Evolutionary conservation across 83 land plant species (phyloP).

Genomic region (Larix sibirica): DNA sequence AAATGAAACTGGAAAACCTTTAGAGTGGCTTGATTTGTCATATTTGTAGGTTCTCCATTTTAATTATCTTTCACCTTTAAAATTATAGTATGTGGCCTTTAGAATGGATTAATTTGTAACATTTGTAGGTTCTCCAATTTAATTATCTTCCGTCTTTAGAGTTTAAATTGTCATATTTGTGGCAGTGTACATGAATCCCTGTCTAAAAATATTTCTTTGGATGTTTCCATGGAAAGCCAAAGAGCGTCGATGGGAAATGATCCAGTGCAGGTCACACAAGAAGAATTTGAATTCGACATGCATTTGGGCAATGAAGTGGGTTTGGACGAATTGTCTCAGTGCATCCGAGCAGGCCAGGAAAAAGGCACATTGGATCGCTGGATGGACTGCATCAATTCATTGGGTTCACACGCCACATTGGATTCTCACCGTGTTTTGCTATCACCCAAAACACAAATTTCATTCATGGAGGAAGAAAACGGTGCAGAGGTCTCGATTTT

Average conservation of each 20-base stretch:
- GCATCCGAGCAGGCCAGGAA: not conserved
- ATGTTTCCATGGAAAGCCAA: not conserved
- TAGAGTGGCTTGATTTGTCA: no score
- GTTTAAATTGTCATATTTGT: no score
- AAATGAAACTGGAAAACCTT: no score
- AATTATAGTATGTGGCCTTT: no score
- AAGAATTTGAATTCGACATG: not conserved
- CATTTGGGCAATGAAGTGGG: not conserved
- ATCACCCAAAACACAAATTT: not conserved
- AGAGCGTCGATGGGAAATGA: not conserved
- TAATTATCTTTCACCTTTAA: no score
- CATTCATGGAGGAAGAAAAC: not conserved
- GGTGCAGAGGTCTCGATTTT: not conserved
- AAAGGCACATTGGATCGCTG: not conserved
- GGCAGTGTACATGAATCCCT: no score
- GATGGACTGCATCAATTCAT: not conserved
- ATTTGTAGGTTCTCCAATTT: no score
- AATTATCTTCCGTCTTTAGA: no score
- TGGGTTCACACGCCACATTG: not conserved
- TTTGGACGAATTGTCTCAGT: conserved; percentile 3
- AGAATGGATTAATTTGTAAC: no score
- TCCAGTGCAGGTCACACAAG: not conserved
- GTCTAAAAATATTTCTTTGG: not conserved
- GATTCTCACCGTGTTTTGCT: not conserved
- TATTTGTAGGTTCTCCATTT: no score